Conservation (phyloP, 1,139 yeast species). For the Yamadazyma sp. region DNA sequence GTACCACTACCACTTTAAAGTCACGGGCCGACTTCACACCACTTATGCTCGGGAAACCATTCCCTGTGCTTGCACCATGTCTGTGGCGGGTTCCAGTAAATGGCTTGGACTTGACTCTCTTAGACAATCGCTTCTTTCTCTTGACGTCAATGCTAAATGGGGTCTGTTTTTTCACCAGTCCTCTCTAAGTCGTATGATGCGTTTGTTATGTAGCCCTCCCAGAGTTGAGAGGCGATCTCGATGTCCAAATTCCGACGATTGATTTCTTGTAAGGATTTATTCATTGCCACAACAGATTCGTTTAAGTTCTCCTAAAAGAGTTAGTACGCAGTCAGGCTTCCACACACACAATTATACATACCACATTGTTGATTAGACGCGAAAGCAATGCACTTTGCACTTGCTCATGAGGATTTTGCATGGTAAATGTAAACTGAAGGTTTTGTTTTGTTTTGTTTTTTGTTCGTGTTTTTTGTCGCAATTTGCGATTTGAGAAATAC, state of each 20-base stretch:
- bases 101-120: no score
- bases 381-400: constrained; percentile 77
- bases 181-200: constrained; percentile 72
- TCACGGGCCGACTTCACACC: not conserved
- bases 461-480: constrained; percentile 1
- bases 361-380: constrained; percentile 75
- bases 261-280: constrained; percentile 59
- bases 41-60: no score
- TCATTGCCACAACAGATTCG: constrained; percentile 67
- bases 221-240: constrained; percentile 74
- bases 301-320: constrained; percentile 59
- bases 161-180: constrained; percentile 63
- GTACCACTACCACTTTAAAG: no score
- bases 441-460: constrained; percentile 1
- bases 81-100: no score
- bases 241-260: constrained; percentile 68
- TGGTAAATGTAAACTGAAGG: constrained; percentile 17
- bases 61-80: no score
- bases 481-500: not conserved
- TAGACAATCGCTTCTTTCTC: not conserved
- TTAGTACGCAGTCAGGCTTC: constrained; percentile 5
- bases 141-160: constrained; percentile 24
- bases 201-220: constrained; percentile 76
- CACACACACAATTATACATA: constrained; percentile 31
- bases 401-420: constrained; percentile 92